A percentile compares a stretch with the other conserved stretches of the same genome.
Conservation (phyloP, 2,329 filamentous ascomycete species). For the Ceratocystis cubensis region DNA sequence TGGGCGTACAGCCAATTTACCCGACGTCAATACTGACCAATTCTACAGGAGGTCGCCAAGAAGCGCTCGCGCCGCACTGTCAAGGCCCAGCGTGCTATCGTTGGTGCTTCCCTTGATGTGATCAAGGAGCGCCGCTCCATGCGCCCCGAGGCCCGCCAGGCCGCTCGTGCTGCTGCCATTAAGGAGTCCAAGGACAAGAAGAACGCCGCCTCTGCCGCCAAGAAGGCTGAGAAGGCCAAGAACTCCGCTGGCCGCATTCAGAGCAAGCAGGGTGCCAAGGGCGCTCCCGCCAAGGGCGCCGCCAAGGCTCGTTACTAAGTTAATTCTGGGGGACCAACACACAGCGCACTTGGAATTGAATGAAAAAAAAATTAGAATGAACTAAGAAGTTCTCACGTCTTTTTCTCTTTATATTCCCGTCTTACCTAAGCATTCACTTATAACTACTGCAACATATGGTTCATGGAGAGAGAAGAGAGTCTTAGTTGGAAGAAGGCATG, state of each 20-base stretch:
- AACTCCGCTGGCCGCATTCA: slow-evolving; percentile 68
- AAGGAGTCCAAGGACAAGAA: slow-evolving; percentile 99
- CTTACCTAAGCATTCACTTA: not conserved
- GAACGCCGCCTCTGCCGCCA: slow-evolving; percentile 68
- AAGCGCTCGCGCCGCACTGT: slow-evolving; percentile 96
- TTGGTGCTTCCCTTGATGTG: slow-evolving; percentile 97
- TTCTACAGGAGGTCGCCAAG: slow-evolving; percentile 90
- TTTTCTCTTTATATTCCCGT: slow-evolving; percentile 9
- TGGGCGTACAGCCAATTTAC: not conserved
- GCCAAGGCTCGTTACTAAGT: slow-evolving; percentile 67
- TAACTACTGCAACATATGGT: not conserved
- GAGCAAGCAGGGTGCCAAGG: slow-evolving; percentile 97
- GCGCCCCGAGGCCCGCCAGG: slow-evolving; percentile 89
- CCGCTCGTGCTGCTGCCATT: slow-evolving; percentile 80
- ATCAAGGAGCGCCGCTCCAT: slow-evolving; percentile 97
- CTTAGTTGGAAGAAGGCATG: not conserved
- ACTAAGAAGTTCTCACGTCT: slow-evolving; percentile 16
- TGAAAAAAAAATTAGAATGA: slow-evolving; percentile 22
- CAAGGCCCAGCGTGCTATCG: slow-evolving; percentile 97
- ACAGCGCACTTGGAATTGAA: slow-evolving; percentile 20
- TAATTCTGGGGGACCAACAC: slow-evolving; percentile 18
- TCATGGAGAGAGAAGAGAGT: not conserved
- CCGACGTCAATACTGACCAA: slow-evolving; percentile 30
- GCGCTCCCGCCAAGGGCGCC: slow-evolving; percentile 71
- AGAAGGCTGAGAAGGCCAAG: slow-evolving; percentile 99